A percentile compares a stretch with the other conserved stretches of the same genome.
These are phyloP conservation scores for Drechslerella stenobrocha DNA, from an alignment of 2,329 filamentous ascomycete genomes.

Conservation along the genomic window DNA sequence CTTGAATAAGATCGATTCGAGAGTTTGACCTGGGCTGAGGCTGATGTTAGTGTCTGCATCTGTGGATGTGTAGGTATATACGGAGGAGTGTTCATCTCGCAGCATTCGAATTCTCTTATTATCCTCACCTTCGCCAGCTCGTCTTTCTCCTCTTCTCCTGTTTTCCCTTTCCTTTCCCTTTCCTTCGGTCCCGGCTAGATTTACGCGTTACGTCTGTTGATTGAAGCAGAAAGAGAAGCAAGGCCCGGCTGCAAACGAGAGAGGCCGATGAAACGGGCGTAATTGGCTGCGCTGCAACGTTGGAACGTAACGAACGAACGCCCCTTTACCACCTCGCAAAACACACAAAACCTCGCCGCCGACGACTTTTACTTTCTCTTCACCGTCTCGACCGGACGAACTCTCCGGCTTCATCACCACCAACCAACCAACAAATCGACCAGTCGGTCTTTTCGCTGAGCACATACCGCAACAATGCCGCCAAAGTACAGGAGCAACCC, in stretches of 20 bases:
- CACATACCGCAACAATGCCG: slow-evolving; percentile 23
- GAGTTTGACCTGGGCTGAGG: slow-evolving; percentile 16
- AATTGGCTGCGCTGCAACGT: too few relatives aligned
- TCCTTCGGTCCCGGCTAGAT: neutral
- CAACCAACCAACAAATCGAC: too few relatives aligned
- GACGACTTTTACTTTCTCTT: too few relatives aligned
- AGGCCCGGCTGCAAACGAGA: too few relatives aligned
- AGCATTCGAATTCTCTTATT: too few relatives aligned
- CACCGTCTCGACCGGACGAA: too few relatives aligned
- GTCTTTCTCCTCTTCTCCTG: neutral
- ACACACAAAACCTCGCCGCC: too few relatives aligned
- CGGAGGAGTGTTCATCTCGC: too few relatives aligned
- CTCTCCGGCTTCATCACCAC: too few relatives aligned
- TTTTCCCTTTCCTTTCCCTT: slow-evolving; percentile 2
- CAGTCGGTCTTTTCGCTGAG: neutral
- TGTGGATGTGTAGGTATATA: neutral
- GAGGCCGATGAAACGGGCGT: too few relatives aligned
- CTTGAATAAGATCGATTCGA: slow-evolving; percentile 41
- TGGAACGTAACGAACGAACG: neutral
- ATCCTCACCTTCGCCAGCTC: slow-evolving; percentile 29
- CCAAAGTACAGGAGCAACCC: slow-evolving; percentile 38
- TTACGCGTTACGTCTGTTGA: neutral
- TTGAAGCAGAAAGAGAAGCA: too few relatives aligned
- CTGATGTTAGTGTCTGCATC: neutral
- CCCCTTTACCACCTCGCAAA: neutral